These are phyloP conservation scores for Angomonas ambiguus DNA, from an alignment of 208 protist species.

Conservation along the genomic window DNA sequence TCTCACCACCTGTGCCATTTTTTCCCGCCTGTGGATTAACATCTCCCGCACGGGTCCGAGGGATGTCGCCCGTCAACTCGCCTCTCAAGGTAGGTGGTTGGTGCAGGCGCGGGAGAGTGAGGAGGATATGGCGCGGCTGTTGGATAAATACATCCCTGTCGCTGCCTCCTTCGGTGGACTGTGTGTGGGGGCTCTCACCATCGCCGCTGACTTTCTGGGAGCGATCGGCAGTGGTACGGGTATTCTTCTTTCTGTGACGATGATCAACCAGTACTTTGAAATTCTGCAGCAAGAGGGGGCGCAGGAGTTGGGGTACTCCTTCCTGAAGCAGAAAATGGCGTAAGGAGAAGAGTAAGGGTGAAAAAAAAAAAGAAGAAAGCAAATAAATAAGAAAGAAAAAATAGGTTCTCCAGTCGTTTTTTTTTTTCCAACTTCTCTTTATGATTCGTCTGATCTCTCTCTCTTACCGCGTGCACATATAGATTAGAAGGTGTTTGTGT, in stretches of 20 bases:
- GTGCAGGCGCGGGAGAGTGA: constrained; percentile 83
- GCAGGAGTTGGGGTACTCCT: constrained; percentile 77
- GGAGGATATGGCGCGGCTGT: constrained; percentile 82
- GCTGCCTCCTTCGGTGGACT: constrained; percentile 99
- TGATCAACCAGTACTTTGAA: constrained; percentile 99
- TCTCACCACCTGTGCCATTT: constrained; percentile 96
- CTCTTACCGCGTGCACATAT: constrained; percentile 8
- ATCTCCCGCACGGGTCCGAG: constrained; percentile 95
- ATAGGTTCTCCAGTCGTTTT: not conserved
- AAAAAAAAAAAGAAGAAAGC: constrained; percentile 9
- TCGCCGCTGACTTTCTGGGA: constrained; percentile 98
- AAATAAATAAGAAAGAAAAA: constrained; percentile 9
- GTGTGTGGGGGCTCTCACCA: constrained; percentile 98
- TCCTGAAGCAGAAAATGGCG: constrained; percentile 40
- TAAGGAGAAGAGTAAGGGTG: constrained; percentile 16
- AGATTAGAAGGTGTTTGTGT: not conserved
- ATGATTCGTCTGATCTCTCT: not conserved
- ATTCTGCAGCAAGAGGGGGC: constrained; percentile 97
- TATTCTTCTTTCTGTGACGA: constrained; percentile 99
- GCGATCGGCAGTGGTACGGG: constrained; percentile 97
- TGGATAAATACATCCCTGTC: constrained; percentile 98
- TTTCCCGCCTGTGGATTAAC: constrained; percentile 99
- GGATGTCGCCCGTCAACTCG: constrained; percentile 98
- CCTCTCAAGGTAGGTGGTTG: constrained; percentile 94
- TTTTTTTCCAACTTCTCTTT: constrained; percentile 1